Evolutionary conservation across 768 basidiomycete species (phyloP).

Genomic region (Agaricus subrufescens): DNA sequence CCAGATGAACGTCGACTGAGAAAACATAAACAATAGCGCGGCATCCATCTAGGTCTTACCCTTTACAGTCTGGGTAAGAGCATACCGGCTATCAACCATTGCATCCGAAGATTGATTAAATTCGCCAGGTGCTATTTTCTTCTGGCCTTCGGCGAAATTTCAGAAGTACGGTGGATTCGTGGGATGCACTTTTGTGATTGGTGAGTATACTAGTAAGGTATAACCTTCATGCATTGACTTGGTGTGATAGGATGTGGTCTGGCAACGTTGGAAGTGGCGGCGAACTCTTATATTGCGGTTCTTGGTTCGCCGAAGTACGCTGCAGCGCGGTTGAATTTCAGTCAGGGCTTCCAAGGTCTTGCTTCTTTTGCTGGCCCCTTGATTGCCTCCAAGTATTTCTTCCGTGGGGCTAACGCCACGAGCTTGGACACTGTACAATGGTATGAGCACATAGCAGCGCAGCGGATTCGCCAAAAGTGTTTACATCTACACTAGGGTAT

Average conservation of each 20-base stretch:
- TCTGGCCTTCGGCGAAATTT: conserved; percentile 74
- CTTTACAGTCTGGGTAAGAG: conserved; percentile 50
- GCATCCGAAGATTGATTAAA: neutral
- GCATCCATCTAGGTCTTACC: conserved; percentile 57
- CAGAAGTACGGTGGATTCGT: conserved; percentile 70
- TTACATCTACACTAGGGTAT: conserved; percentile 42
- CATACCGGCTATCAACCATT: neutral
- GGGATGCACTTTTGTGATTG: conserved; percentile 67
- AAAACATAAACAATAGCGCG: conserved; percentile 24
- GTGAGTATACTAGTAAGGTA: conserved; percentile 22
- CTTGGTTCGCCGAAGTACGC: conserved; percentile 65
- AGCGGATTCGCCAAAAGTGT: conserved; percentile 1
- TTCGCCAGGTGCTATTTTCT: conserved; percentile 60
- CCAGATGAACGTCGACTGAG: neutral
- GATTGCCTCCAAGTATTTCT: conserved; percentile 74
- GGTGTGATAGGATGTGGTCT: conserved; percentile 53
- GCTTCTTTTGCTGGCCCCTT: conserved; percentile 71
- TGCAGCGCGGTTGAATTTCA: conserved; percentile 72
- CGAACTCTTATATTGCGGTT: conserved; percentile 77
- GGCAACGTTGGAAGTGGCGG: conserved; percentile 63
- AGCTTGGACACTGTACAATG: conserved; percentile 67
- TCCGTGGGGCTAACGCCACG: conserved; percentile 56
- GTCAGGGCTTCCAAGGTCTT: conserved; percentile 76
- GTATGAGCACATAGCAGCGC: conserved; percentile 21
- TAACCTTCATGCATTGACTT: no score